Conservation (phyloP, 2,329 filamentous ascomycete species). For the Clonostachys rhizophaga region DNA sequence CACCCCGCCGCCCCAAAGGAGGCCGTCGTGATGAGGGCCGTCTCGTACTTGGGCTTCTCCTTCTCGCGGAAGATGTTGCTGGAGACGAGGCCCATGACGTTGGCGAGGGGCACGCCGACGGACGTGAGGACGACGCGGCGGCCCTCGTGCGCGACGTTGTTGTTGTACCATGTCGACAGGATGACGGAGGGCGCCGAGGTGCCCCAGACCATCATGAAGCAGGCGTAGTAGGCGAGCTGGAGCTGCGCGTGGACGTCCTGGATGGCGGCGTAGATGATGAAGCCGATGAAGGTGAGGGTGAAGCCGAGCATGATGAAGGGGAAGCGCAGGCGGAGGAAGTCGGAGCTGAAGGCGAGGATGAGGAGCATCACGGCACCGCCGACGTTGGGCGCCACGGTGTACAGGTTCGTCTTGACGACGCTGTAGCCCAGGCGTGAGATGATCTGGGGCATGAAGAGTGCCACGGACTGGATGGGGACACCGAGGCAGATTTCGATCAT, state of each 20-base stretch:
- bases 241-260: constrained; percentile 54
- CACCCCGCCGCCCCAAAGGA: constrained; percentile 59
- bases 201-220: constrained; percentile 81
- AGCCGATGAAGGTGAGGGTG: constrained; percentile 68
- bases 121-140: constrained; percentile 66
- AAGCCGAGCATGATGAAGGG: constrained; percentile 74
- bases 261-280: constrained; percentile 74
- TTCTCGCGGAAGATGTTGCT: constrained; percentile 64
- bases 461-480: constrained; percentile 51
- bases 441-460: constrained; percentile 51
- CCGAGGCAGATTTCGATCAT: constrained; percentile 55
- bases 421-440: constrained; percentile 41
- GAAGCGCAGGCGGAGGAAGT: constrained; percentile 61
- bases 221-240: constrained; percentile 69
- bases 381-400: constrained; percentile 77
- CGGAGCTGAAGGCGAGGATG: constrained; percentile 66
- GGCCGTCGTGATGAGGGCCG: constrained; percentile 60
- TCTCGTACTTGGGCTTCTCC: constrained; percentile 64
- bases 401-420: constrained; percentile 65
- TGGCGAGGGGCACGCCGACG: constrained; percentile 66
- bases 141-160: constrained; percentile 76
- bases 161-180: constrained; percentile 66
- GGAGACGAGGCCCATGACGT: constrained; percentile 52
- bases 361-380: constrained; percentile 69
- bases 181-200: constrained; percentile 71